Evolutionary conservation across 257 asterid genomes (phyloP).

Genomic region (Solanum medicagineum): DNA sequence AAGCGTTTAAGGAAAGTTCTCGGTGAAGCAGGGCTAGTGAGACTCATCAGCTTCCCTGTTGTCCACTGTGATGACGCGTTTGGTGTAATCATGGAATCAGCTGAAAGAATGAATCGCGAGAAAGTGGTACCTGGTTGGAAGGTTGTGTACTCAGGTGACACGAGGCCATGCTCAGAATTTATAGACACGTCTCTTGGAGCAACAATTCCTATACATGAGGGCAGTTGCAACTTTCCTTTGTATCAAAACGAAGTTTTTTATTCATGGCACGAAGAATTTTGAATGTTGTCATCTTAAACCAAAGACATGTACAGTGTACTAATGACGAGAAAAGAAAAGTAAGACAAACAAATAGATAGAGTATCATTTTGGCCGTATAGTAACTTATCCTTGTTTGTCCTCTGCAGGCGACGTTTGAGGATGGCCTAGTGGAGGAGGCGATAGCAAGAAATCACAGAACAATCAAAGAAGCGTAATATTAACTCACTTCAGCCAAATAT

Average conservation of each 20-base stretch:
- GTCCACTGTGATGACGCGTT: slow-evolving; percentile 78
- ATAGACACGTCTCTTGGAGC: slow-evolving; percentile 61
- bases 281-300: too few relatives aligned
- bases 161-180: slow-evolving; percentile 81
- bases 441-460: slow-evolving; percentile 41
- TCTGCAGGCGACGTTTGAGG: not conserved
- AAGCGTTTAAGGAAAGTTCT: slow-evolving; percentile 38
- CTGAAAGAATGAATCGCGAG: slow-evolving; percentile 40
- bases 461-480: slow-evolving; percentile 65
- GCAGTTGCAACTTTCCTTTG: not conserved
- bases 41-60: slow-evolving; percentile 61
- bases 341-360: too few relatives aligned
- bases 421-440: not conserved
- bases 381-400: not conserved
- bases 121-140: slow-evolving; percentile 79
- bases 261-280: too few relatives aligned
- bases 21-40: slow-evolving; percentile 53
- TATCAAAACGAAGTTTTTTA: not conserved
- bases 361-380: not conserved
- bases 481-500: slow-evolving; percentile 94
- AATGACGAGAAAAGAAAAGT: too few relatives aligned
- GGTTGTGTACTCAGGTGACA: slow-evolving; percentile 91
- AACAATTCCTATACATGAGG: slow-evolving; percentile 85
- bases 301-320: too few relatives aligned
- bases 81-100: slow-evolving; percentile 55